These are phyloP conservation scores for Ophidiomyces ophidiicola DNA, from an alignment of 2,329 filamentous ascomycete genomes.

Conservation along the genomic window DNA sequence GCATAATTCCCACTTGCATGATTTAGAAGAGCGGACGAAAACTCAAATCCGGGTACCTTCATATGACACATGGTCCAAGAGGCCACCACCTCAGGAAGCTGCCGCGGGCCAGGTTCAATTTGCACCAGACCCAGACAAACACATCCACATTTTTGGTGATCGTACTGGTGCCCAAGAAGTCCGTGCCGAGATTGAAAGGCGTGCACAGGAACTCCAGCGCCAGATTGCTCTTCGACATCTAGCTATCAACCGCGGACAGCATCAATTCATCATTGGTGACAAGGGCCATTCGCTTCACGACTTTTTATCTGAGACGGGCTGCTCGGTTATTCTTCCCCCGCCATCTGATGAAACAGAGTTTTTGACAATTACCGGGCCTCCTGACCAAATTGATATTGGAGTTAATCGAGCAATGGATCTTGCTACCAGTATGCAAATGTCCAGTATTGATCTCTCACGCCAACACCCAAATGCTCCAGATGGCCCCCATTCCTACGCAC, in stretches of 20 bases:
- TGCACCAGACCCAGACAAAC: constrained; percentile 56
- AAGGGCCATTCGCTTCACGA: constrained; percentile 67
- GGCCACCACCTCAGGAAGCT: constrained; percentile 53
- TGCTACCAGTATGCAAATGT: constrained; percentile 74
- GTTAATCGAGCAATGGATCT: constrained; percentile 78
- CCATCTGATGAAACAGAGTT: constrained; percentile 44
- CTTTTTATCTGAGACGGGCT: constrained; percentile 48
- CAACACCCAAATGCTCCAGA: constrained; percentile 63
- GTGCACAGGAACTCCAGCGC: constrained; percentile 61
- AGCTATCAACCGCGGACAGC: constrained; percentile 70
- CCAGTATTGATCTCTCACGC: constrained; percentile 67
- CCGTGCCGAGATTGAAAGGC: constrained; percentile 66
- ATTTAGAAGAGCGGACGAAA: constrained; percentile 60
- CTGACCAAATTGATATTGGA: constrained; percentile 59
- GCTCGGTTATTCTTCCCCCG: constrained; percentile 13
- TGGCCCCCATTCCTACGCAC: constrained; percentile 66
- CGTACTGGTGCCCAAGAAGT: constrained; percentile 68
- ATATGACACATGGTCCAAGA: constrained; percentile 59
- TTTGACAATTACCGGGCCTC: constrained; percentile 72
- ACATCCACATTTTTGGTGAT: constrained; percentile 79
- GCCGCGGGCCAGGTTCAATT: constrained; percentile 58
- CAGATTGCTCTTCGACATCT: constrained; percentile 67
- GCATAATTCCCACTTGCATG: constrained; percentile 54
- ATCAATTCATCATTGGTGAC: constrained; percentile 89
- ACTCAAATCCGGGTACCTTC: constrained; percentile 73